Evolutionary conservation across 768 basidiomycete genomes (phyloP).

Genomic region (Leccinum incarnatum): DNA sequence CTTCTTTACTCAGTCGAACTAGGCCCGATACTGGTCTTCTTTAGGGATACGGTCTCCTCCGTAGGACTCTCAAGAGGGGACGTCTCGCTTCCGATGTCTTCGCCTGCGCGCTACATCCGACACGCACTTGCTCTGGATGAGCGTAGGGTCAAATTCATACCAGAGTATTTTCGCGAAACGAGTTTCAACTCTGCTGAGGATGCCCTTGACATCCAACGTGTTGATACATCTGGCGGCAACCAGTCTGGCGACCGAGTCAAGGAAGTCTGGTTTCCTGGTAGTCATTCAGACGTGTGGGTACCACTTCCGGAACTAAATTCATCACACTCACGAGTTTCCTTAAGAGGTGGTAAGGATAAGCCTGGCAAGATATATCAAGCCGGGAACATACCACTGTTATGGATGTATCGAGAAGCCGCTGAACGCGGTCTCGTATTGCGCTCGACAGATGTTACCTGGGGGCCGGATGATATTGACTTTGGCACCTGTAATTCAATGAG

Average conservation of each 20-base stretch:
- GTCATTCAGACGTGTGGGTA: slow-evolving; percentile 25
- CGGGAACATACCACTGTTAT: not conserved
- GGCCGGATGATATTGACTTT: slow-evolving; percentile 15
- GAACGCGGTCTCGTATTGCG: slow-evolving; percentile 5
- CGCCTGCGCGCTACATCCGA: slow-evolving; percentile 34
- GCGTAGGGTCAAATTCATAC: not conserved
- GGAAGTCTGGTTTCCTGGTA: not conserved
- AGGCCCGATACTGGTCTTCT: not conserved
- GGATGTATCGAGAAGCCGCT: not conserved
- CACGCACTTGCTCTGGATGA: not conserved
- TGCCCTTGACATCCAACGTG: not conserved
- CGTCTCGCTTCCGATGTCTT: slow-evolving; percentile 48
- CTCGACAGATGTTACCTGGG: slow-evolving; percentile 16
- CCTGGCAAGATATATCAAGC: slow-evolving; percentile 2
- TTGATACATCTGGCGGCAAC: not conserved
- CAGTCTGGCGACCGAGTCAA: slow-evolving; percentile 26
- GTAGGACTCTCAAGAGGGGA: slow-evolving; percentile 48
- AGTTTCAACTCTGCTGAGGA: slow-evolving; percentile 3
- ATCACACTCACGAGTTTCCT: not conserved
- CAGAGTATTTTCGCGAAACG: slow-evolving; percentile 16
- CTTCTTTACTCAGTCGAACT: not conserved
- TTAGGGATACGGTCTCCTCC: slow-evolving; percentile 59
- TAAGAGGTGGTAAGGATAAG: slow-evolving; percentile 13
- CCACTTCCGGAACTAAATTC: not conserved
- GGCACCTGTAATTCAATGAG: slow-evolving; percentile 14